Conservation (phyloP, 495 filamentous ascomycete genomes). For the Penicillium paradoxum region DNA sequence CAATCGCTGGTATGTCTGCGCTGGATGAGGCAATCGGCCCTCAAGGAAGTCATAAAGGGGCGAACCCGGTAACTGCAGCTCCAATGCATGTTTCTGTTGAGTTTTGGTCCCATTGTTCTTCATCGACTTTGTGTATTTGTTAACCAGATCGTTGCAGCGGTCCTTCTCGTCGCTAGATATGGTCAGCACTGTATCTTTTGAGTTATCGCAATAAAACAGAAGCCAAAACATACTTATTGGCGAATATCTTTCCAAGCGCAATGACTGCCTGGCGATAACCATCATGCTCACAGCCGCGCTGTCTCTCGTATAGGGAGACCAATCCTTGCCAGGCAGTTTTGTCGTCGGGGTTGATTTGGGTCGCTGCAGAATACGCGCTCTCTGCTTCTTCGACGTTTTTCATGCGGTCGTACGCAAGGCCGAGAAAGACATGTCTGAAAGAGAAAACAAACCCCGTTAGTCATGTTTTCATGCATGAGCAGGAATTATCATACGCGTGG, state of each 20-base stretch:
- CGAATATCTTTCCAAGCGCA: slow-evolving; percentile 68
- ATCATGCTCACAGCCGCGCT: slow-evolving; percentile 61
- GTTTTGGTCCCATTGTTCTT: slow-evolving; percentile 63
- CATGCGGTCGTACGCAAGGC: slow-evolving; percentile 72
- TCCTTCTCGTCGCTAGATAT: slow-evolving; percentile 51
- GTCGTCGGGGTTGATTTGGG: slow-evolving; percentile 56
- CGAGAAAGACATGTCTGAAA: slow-evolving; percentile 70
- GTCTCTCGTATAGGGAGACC: slow-evolving; percentile 77
- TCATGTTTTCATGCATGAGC: neutral
- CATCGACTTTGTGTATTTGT: slow-evolving; percentile 70
- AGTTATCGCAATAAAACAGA: neutral
- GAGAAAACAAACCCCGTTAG: slow-evolving; percentile 12
- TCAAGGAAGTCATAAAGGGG: slow-evolving; percentile 78
- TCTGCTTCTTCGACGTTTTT: slow-evolving; percentile 66
- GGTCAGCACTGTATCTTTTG: neutral
- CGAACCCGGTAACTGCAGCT: slow-evolving; percentile 69
- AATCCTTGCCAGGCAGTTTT: slow-evolving; percentile 84
- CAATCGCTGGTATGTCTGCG: slow-evolving; percentile 73
- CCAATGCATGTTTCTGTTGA: slow-evolving; percentile 69
- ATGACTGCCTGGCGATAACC: slow-evolving; percentile 68
- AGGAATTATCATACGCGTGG: slow-evolving; percentile 56
- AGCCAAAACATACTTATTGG: slow-evolving; percentile 48
- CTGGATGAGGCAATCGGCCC: slow-evolving; percentile 75
- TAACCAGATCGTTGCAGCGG: slow-evolving; percentile 73
- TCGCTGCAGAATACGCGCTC: slow-evolving; percentile 67